Evolutionary conservation across 139 green algal genomes (phyloP).

Genomic region (Volvox reticuliferus): DNA sequence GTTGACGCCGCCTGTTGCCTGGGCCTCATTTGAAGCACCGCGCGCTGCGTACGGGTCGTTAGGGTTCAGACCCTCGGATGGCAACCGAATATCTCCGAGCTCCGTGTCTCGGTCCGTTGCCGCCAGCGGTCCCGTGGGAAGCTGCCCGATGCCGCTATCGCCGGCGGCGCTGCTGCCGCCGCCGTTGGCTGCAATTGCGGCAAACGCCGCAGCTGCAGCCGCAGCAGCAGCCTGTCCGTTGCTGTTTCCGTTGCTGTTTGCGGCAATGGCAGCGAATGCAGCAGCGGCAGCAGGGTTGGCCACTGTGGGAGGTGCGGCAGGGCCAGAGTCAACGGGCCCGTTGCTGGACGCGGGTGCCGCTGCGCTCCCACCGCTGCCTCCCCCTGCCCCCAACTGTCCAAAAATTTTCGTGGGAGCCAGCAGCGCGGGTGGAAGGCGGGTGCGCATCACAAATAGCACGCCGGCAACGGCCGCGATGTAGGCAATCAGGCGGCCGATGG

Average conservation of each 20-base stretch:
- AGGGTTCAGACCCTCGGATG: not conserved
- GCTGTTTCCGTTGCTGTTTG: constrained; percentile 9
- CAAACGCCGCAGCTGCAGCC: not conserved
- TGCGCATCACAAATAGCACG: constrained; percentile 47
- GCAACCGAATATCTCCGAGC: not conserved
- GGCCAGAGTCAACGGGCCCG: not conserved
- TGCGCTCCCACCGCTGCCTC: not conserved
- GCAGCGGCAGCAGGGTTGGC: not conserved
- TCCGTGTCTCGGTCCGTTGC: not conserved
- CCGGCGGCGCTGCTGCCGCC: not conserved
- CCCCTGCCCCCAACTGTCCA: constrained; percentile 8
- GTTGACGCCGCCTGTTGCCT: not conserved
- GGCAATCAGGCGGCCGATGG: constrained; percentile 34
- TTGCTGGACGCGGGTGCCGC: not conserved
- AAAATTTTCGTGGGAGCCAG: not conserved
- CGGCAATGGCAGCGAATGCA: not conserved
- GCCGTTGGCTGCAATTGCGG: constrained; percentile 6
- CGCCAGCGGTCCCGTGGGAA: not conserved
- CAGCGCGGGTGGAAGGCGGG: not conserved
- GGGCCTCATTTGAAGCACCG: not conserved
- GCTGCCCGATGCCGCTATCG: not conserved
- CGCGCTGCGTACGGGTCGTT: constrained; percentile 7
- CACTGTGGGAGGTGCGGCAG: not conserved
- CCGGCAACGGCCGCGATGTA: constrained; percentile 46
- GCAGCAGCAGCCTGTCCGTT: not conserved